Percentiles rank a stretch among this genome's conserved stretches.
These are phyloP conservation scores for Verbascum thapsus DNA, from an alignment of 257 asterid genomes.

Conservation along the genomic window DNA sequence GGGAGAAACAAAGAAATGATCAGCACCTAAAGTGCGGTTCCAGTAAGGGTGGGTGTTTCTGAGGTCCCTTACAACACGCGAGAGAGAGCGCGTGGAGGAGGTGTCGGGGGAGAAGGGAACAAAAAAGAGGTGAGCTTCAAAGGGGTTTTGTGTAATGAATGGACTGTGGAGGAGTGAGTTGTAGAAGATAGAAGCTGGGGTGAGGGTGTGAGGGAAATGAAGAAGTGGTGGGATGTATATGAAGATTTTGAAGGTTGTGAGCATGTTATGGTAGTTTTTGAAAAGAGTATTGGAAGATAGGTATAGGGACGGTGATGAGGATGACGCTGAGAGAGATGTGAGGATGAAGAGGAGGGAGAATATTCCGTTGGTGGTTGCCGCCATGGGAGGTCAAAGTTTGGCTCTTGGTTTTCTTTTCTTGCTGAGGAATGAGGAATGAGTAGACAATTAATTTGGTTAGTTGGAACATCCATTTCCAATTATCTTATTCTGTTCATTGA, in stretches of 20 bases:
- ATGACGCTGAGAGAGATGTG: conserved; percentile 31
- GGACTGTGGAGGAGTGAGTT: conserved; percentile 54
- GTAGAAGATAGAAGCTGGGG: conserved; percentile 62
- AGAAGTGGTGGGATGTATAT: conserved; percentile 52
- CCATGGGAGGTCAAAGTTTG: conserved; percentile 28
- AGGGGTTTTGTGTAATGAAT: conserved; percentile 58
- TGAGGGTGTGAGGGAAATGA: conserved; percentile 39
- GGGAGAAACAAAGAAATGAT: conserved; percentile 71
- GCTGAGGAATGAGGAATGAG: neutral
- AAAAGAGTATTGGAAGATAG: conserved; percentile 57
- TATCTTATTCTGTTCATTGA: no score
- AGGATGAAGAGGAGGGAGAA: conserved; percentile 23
- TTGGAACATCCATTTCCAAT: conserved; percentile 4
- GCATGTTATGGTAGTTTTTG: conserved; percentile 68
- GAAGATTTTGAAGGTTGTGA: conserved; percentile 61
- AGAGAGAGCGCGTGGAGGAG: conserved; percentile 60
- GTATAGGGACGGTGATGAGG: conserved; percentile 50
- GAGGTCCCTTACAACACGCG: conserved; percentile 61
- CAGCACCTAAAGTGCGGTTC: conserved; percentile 96
- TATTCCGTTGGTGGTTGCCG: conserved; percentile 25
- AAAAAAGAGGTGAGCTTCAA: conserved; percentile 76
- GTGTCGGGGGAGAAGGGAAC: conserved; percentile 67
- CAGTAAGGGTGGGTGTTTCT: conserved; percentile 61
- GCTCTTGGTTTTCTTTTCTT: neutral
- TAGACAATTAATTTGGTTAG: conserved; percentile 12